A percentile compares a stretch with the other conserved stretches of the same genome.
phyloP scores from a whole-genome alignment of 805 yeast genomes.

The Saturnispora bothae region DNA sequence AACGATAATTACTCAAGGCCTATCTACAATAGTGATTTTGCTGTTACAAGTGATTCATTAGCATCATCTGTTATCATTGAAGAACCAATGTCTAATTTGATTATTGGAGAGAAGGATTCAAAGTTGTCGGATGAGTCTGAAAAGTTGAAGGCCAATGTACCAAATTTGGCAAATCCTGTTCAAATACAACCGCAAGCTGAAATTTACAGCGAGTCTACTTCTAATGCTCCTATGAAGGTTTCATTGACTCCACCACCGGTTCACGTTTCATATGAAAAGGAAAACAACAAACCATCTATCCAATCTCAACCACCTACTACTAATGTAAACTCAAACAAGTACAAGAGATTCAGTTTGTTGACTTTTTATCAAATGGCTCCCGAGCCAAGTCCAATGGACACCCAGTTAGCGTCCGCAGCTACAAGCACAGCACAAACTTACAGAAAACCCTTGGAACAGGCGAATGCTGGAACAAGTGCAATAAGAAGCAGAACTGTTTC shows the following conservation, averaged over 20 bases:
- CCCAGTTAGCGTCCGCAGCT: not conserved
- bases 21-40: slow-evolving; percentile 9
- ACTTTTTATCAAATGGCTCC: slow-evolving; percentile 20
- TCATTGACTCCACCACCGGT: not conserved
- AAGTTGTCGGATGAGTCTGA: slow-evolving; percentile 3
- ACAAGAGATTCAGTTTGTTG: slow-evolving; percentile 26
- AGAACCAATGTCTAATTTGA: slow-evolving; percentile 9
- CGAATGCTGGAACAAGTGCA: no score
- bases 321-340: slow-evolving; percentile 15
- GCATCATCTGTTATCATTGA: slow-evolving; percentile 24
- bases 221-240: not conserved
- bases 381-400: slow-evolving; percentile 11
- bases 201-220: slow-evolving; percentile 2
- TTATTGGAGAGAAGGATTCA: not conserved
- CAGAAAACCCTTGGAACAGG: slow-evolving; percentile 13
- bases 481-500: not conserved
- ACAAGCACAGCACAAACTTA: not conserved
- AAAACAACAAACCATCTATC: slow-evolving; percentile 2
- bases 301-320: not conserved
- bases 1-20: slow-evolving; percentile 7
- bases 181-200: slow-evolving; percentile 1
- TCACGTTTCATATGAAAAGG: slow-evolving; percentile 5
- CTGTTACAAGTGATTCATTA: slow-evolving; percentile 13
- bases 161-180: slow-evolving; percentile 3
- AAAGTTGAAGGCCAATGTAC: slow-evolving; percentile 3